A percentile compares a stretch with the other conserved stretches of the same genome.
These are phyloP conservation scores for Elsinoe arachidis DNA, from an alignment of 2,329 filamentous ascomycete genomes.

Conservation along the genomic window DNA sequence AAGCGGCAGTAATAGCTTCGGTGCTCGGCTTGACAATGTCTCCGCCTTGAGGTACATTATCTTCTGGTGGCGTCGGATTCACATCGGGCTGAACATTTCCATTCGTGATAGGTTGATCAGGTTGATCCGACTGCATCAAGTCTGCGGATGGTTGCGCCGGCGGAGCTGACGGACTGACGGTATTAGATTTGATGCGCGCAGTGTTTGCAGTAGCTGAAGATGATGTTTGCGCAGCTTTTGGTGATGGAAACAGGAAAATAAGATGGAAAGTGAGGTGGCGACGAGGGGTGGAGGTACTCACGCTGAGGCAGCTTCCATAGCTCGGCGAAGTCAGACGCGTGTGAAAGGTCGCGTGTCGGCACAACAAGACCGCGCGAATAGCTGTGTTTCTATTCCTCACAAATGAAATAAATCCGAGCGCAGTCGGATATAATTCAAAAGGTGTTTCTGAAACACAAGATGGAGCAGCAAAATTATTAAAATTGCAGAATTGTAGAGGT, in stretches of 20 bases:
- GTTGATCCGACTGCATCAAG: conserved; percentile 1
- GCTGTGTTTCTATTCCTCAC: not conserved
- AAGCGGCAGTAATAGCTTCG: not conserved
- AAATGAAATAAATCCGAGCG: not conserved
- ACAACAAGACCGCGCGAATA: not conserved
- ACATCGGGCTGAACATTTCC: not conserved
- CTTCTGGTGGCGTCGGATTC: conserved; percentile 14
- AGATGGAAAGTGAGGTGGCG: not conserved
- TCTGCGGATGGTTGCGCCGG: not conserved
- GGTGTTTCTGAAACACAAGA: not conserved
- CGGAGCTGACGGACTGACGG: not conserved
- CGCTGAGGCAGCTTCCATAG: conserved; percentile 2
- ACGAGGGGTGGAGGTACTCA: not conserved
- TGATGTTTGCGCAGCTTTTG: not conserved
- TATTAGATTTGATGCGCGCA: not conserved
- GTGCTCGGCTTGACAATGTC: conserved; percentile 20
- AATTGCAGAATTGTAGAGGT: not conserved
- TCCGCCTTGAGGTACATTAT: conserved; percentile 10
- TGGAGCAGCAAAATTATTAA: not conserved
- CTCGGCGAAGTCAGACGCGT: not conserved
- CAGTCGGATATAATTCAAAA: not conserved
- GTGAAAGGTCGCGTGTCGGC: not conserved
- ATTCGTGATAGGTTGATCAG: not conserved
- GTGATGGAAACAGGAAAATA: not conserved
- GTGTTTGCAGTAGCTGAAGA: not conserved